Evolutionary conservation across 768 basidiomycete genomes (phyloP), one percentile per base, ranked within the genome.

Genomic region (Flagelloscypha sp.): DNA sequence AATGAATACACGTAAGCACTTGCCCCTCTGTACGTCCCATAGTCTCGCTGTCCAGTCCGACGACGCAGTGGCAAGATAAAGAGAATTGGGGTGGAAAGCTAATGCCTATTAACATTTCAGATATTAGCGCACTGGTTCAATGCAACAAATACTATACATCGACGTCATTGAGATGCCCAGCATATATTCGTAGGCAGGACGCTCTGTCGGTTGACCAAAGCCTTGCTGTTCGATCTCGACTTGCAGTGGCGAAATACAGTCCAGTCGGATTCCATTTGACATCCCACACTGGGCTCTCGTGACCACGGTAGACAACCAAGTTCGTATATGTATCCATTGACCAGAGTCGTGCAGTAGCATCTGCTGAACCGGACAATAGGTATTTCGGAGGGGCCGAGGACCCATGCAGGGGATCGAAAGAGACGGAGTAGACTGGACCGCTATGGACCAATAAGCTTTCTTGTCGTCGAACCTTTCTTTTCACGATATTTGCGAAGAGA

Each of bases 211-310:
- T 93, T 13, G 86, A 89, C 95, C 95, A 99, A 33, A 99, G 68
- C 51, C 93, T 70, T 0, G 95, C 95, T 4, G 95, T 95, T 40
- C 88, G 66, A 57, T 99, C 95, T 35, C 95, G 66, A 48, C 92
- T 93, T 12, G 78, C 93, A 12, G 87, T 94, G 6, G 95, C 94
- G 56, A 99, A 99, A 61, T 99, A 97, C n/a, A 93, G 77, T 4
- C 95, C 93, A 68, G 89, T 80, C 7, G 95, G 94, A 50, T 88
- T 93, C 95, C 95, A 99, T 54, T 97, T 84, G 9, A 94, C 92
- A 48, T 98, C 95, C 95, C 95, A 99, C 1, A 99, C 81, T 0
- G 95, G 92, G 56, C 95, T 93, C 53, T 93, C 83, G 48, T 99
- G 95, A 0, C 95, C 94, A 22, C 90, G 74, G 53, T 92, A 99